A percentile compares a stretch with the other conserved stretches of the same genome.
Evolutionary conservation across 371 early-diverging fungal genomes (phyloP).

Genomic region (Mucor plumbeus): DNA sequence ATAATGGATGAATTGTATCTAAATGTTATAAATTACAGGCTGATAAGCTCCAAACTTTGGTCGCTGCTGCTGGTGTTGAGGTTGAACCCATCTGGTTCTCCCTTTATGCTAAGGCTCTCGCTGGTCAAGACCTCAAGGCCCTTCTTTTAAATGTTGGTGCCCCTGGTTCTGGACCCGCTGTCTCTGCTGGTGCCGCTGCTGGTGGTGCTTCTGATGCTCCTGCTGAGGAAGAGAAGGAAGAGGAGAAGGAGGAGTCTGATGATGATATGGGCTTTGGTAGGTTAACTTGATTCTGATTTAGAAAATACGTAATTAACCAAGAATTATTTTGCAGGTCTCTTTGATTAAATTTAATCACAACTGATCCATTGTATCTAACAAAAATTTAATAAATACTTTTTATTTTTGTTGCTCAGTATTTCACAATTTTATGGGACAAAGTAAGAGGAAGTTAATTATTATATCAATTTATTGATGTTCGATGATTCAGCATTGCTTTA

Average conservation of each 20-base stretch:
- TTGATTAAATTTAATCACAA: conserved; percentile 67
- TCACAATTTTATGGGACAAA: too few species aligned
- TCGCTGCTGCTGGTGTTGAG: conserved; percentile 90
- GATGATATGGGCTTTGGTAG: conserved; percentile 92
- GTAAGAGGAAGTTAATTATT: too few species aligned
- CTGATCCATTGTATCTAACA: neutral
- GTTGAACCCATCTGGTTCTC: conserved; percentile 96
- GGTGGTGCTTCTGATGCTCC: conserved; percentile 62
- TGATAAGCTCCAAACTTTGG: conserved; percentile 92
- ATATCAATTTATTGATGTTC: too few species aligned
- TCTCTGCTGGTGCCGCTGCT: conserved; percentile 55
- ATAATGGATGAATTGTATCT: neutral
- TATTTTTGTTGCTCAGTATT: neutral
- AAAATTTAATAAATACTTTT: neutral
- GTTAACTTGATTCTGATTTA: neutral
- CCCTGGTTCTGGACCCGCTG: conserved; percentile 67
- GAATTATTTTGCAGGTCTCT: conserved; percentile 64
- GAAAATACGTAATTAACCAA: neutral
- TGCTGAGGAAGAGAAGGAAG: conserved; percentile 65
- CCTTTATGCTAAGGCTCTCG: conserved; percentile 98
- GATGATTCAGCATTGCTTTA: too few species aligned
- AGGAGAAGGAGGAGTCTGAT: conserved; percentile 90
- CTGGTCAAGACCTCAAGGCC: conserved; percentile 90
- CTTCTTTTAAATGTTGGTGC: conserved; percentile 92
- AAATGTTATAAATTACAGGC: conserved; percentile 61